Conservation (phyloP, 257 asterid species). For the Scutellaria minor region DNA sequence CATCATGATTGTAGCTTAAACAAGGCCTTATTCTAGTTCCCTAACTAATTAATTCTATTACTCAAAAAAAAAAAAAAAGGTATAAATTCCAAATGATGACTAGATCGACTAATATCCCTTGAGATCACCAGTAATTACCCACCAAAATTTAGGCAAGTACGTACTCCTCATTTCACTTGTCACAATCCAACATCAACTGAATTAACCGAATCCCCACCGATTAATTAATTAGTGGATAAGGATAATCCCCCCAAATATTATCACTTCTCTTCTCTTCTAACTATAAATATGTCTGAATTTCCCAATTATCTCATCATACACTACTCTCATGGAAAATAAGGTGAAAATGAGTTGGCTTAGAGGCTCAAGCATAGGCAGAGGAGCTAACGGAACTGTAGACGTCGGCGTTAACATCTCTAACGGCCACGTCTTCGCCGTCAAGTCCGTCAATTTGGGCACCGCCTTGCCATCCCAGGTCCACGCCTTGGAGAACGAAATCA, state of each 20-base stretch:
- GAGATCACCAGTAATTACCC: no score
- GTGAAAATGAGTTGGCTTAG: conserved; percentile 43
- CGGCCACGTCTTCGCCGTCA: conserved; percentile 57
- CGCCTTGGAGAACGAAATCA: conserved; percentile 61
- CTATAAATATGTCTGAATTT: background rate
- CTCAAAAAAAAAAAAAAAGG: no score
- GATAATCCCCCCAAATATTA: conserved; percentile 30
- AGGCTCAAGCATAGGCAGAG: conserved; percentile 56
- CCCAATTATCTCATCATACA: background rate
- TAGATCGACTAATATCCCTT: no score
- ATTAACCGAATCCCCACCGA: conserved; percentile 39
- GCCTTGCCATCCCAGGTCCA: conserved; percentile 43
- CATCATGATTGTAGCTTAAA: no score
- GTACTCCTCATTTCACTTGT: background rate
- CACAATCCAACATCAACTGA: conserved; percentile 29
- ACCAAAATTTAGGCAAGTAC: conserved; percentile 23
- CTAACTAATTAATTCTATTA: no score
- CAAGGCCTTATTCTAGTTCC: no score
- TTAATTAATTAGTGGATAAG: conserved; percentile 48
- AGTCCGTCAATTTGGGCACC: conserved; percentile 45
- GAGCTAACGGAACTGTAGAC: conserved; percentile 58
- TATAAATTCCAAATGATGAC: no score
- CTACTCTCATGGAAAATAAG: conserved; percentile 27
- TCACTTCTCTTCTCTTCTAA: conserved; percentile 1
- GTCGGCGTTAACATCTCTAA: conserved; percentile 36